These are phyloP conservation scores for Grosmannia clavigera DNA, from an alignment of 2,329 filamentous ascomycete genomes.

Conservation along the genomic window DNA sequence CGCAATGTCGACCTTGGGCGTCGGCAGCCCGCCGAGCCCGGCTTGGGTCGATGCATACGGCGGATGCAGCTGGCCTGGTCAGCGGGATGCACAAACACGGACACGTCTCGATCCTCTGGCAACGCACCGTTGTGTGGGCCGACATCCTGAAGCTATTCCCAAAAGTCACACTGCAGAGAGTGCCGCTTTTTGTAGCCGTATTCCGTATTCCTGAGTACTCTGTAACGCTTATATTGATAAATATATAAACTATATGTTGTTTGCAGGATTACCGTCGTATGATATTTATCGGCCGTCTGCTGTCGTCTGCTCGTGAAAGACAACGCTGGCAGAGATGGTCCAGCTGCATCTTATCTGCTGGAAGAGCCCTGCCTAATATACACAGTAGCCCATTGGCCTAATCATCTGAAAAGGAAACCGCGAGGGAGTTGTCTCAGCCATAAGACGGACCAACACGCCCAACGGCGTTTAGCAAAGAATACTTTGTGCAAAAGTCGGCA, in stretches of 20 bases:
- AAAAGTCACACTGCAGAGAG: not conserved
- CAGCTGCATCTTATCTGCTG: not conserved
- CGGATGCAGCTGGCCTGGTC: not conserved
- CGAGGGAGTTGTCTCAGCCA: not conserved
- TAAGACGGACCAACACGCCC: not conserved
- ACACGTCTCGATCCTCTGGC: not conserved
- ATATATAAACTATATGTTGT: too few species aligned
- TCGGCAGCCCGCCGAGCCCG: constrained; percentile 45
- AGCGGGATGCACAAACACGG: not conserved
- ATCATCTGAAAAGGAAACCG: not conserved
- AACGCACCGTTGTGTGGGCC: not conserved
- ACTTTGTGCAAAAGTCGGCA: not conserved
- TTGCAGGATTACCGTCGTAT: not conserved
- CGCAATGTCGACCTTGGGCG: constrained; percentile 46
- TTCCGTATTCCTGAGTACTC: too few species aligned
- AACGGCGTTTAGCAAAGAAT: not conserved
- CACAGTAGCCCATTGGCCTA: too few species aligned
- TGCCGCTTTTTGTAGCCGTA: not conserved
- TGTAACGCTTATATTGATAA: not conserved
- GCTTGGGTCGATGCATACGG: constrained; percentile 20
- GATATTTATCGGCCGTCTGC: not conserved
- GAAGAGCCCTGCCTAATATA: too few species aligned
- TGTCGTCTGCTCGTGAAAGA: not conserved
- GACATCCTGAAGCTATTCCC: not conserved
- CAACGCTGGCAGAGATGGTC: not conserved